Conservation (phyloP, 139 green algal species). For the Tetratostichococcus sp. region DNA sequence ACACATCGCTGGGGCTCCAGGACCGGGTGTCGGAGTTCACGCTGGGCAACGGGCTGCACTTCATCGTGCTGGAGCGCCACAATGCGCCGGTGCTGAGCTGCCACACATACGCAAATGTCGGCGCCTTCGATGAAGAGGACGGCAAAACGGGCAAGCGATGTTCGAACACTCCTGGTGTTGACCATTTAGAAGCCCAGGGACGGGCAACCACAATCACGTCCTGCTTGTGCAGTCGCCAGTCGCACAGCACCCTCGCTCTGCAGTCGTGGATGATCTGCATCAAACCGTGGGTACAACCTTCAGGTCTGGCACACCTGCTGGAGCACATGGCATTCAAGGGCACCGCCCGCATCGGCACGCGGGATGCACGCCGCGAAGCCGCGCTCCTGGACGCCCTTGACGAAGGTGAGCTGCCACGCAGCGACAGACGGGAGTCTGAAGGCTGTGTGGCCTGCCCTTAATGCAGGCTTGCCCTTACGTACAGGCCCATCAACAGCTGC, state of each 20-base stretch:
- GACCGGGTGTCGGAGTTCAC: constrained; percentile 68
- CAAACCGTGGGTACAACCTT: too few relatives aligned
- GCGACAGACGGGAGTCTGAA: too few relatives aligned
- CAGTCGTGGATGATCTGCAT: too few relatives aligned
- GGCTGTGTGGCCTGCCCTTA: too few relatives aligned
- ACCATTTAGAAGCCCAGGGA: too few relatives aligned
- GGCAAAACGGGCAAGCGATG: constrained; percentile 50
- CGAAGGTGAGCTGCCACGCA: constrained; percentile 35
- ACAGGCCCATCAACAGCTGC: too few relatives aligned
- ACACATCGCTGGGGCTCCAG: constrained; percentile 31
- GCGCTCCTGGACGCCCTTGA: constrained; percentile 66
- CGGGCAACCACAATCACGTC: too few relatives aligned
- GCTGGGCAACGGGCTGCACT: constrained; percentile 82
- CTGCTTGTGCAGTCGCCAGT: too few relatives aligned
- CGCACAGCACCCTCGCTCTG: too few relatives aligned
- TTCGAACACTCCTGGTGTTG: too few relatives aligned
- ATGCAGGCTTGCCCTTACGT: too few relatives aligned
- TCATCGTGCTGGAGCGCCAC: constrained; percentile 72
- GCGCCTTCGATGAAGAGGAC: constrained; percentile 70
- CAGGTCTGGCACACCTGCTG: constrained; percentile 79
- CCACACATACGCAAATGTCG: constrained; percentile 73
- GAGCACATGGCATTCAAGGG: constrained; percentile 89
- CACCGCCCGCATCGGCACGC: constrained; percentile 41
- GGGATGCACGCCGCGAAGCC: constrained; percentile 37
- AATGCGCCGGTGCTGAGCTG: constrained; percentile 66